Evolutionary conservation across 2,329 filamentous ascomycete species (phyloP), one percentile per base, ranked within the genome.

Genomic region (Neocucurbitaria cava): DNA sequence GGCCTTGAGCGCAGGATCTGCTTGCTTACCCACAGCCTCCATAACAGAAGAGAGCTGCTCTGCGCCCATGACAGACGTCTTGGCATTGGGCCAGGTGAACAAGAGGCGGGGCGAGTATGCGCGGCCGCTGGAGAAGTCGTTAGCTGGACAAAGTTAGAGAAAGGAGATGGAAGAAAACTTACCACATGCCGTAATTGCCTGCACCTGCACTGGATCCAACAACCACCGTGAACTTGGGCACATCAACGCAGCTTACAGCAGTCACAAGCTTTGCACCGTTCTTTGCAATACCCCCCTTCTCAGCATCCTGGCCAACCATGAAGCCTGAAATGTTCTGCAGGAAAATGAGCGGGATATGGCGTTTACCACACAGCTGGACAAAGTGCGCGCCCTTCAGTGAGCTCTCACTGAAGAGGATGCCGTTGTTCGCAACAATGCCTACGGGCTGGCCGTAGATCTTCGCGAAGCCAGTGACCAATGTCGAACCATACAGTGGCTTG

Each of bases 21-120:
- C 88, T 55, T 86, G 86, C 77, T 90, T 90, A 8, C 94, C 93
- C 0, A 99, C 94, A 1, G 93, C 90, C 78, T 92, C 91, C 95
- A 99, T 98, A 58, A 99, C 95, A 3, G 89, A 86, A 7, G 89
- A 89, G 31, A 99, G 82, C 80, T 98, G 94, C 78, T 97, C 94
- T 36, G 90, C 85, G 18, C 95, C 95, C 95, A 99, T 99, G 66
- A 99, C 93, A 28, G 91, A 91, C 46, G 96, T 92, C 71, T 90
- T 90, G n/a, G 95, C 92, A 66, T 96, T 96, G 36, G 95, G 95
- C 95, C 95, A 99, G 83, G 94, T 96, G 87, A 92, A 97, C 56
- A 98, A 78, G 76, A 98, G 92, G 11, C 92, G 83, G 0, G 94
- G 94, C n/a, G 86, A 87, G 77, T 97, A 99, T 1, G 95, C 94